phyloP scores from a whole-genome alignment of 2,329 filamentous ascomycete genomes.

The Arachnomyces sp. region DNA sequence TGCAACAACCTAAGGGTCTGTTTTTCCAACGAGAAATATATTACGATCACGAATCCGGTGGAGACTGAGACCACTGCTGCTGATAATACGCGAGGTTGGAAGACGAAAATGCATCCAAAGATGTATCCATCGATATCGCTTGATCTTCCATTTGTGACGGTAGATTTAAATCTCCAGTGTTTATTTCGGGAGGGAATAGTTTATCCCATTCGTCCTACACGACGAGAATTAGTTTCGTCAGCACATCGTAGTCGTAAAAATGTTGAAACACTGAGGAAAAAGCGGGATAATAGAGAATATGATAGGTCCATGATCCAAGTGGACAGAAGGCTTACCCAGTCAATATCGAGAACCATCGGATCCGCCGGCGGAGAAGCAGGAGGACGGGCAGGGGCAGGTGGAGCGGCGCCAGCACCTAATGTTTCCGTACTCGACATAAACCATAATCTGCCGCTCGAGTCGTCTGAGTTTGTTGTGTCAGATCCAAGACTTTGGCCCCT shows the following conservation, averaged over 20 bases:
- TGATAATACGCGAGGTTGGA: too few species aligned
- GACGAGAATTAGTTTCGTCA: background rate
- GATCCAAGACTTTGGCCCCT: constrained; percentile 10
- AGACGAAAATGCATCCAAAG: too few species aligned
- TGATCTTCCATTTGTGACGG: constrained; percentile 21
- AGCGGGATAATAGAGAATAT: too few species aligned
- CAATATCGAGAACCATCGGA: constrained; percentile 47
- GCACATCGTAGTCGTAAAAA: background rate
- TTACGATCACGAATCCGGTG: too few species aligned
- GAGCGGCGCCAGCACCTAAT: constrained; percentile 11
- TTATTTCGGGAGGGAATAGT: constrained; percentile 36
- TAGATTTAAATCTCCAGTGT: constrained; percentile 48
- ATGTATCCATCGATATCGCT: background rate
- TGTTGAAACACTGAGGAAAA: constrained; percentile 3
- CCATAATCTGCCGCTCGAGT: constrained; percentile 13
- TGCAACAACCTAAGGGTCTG: too few species aligned
- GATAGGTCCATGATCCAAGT: too few species aligned
- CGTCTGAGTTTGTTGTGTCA: constrained; percentile 8
- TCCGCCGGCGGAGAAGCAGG: constrained; percentile 15
- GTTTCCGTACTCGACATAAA: constrained; percentile 9
- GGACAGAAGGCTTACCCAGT: constrained; percentile 52
- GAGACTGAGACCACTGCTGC: too few species aligned
- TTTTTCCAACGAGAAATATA: too few species aligned
- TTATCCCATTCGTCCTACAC: constrained; percentile 29
- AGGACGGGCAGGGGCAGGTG: constrained; percentile 8